Conservation (phyloP, 495 filamentous ascomycete genomes). For the Aspergillus biplanus region DNA sequence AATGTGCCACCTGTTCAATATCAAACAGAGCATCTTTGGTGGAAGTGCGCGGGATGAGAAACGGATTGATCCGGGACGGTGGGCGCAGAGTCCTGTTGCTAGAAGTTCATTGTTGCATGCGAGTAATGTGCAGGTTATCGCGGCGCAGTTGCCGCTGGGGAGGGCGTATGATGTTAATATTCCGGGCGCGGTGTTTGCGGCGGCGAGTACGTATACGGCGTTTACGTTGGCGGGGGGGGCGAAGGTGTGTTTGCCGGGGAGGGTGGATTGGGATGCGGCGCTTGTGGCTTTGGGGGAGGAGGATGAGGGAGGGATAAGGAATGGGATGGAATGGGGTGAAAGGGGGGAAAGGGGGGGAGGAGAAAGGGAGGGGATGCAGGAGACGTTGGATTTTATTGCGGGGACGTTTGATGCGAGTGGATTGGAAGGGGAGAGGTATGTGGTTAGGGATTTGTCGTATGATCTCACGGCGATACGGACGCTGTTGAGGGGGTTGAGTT, state of each 20-base stretch:
- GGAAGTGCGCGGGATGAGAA: background rate
- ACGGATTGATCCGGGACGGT: background rate
- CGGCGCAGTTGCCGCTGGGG: conserved; percentile 1
- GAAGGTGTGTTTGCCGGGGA: background rate
- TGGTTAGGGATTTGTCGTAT: conserved; percentile 13
- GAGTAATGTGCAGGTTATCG: conserved; percentile 4
- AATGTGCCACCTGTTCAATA: conserved; percentile 10
- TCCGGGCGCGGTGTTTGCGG: conserved; percentile 5
- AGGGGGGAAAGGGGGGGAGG: background rate
- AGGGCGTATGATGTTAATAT: conserved; percentile 7
- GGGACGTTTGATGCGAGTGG: background rate
- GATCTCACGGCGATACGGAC: conserved; percentile 7
- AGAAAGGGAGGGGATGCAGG: background rate
- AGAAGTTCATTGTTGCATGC: conserved; percentile 5
- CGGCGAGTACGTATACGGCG: conserved; percentile 9
- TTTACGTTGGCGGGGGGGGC: conserved; percentile 7
- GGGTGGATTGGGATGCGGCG: background rate
- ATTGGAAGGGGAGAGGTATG: conserved; percentile 5
- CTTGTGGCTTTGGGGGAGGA: background rate
- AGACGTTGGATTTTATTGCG: background rate
- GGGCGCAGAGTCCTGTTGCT: conserved; percentile 1
- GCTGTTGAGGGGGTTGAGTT: background rate
- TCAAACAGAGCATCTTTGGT: conserved; percentile 10
- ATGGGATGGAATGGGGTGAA: too few relatives aligned
- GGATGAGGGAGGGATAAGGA: background rate